These are phyloP conservation scores for Monosporascus sp. DNA, from an alignment of 2,329 filamentous ascomycete species.

Conservation along the genomic window DNA sequence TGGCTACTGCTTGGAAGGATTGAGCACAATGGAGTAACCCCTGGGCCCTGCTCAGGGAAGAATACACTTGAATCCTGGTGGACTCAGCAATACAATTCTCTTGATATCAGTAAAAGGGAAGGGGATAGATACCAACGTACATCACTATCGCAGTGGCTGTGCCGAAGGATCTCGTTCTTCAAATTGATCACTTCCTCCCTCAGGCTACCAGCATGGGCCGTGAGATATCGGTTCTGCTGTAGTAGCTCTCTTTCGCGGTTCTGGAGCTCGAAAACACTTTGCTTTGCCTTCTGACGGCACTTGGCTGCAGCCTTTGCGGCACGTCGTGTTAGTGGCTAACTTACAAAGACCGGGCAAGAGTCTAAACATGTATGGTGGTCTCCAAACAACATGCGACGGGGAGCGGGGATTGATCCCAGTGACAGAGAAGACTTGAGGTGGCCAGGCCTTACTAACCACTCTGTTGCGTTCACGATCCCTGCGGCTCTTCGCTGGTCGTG, in stretches of 20 bases:
- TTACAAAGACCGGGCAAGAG: no score
- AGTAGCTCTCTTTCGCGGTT: constrained; percentile 16
- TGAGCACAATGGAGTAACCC: no score
- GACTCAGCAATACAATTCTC: no score
- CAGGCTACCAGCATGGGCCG: constrained; percentile 11
- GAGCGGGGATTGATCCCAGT: no score
- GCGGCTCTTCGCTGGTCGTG: neutral
- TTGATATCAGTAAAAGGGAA: neutral
- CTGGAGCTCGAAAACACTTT: constrained; percentile 14
- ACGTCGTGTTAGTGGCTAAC: neutral
- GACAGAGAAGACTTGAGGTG: neutral
- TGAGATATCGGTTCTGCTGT: constrained; percentile 16
- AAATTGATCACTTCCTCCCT: constrained; percentile 19
- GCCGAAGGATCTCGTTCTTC: constrained; percentile 21
- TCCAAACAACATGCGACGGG: no score
- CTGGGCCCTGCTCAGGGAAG: no score
- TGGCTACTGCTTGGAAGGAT: no score
- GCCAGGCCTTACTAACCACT: neutral
- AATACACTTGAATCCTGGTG: no score
- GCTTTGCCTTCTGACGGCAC: constrained; percentile 22
- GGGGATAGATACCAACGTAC: constrained; percentile 1
- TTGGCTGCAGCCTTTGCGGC: constrained; percentile 5
- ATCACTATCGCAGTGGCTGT: constrained; percentile 22
- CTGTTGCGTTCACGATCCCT: neutral
- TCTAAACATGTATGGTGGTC: no score